phyloP scores from a whole-genome alignment of 2,329 filamentous ascomycete species.

The Botrytis elliptica region DNA sequence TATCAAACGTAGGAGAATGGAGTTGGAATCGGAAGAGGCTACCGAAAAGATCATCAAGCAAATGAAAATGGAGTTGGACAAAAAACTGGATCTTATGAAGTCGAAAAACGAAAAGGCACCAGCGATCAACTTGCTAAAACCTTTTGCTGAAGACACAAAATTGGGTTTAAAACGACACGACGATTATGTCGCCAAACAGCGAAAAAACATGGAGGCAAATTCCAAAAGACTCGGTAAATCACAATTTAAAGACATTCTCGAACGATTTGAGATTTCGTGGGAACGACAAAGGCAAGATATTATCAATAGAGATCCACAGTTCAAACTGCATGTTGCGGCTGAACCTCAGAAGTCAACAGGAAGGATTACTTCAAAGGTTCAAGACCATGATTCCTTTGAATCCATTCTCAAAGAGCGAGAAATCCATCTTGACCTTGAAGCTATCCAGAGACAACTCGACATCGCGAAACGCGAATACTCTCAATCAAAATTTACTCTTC shows the following conservation, averaged over 20 bases:
- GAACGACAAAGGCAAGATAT: slow-evolving; percentile 3
- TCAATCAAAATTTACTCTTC: not conserved
- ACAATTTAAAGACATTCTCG: not conserved
- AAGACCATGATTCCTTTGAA: not conserved
- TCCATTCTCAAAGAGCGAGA: not conserved
- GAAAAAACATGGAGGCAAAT: not conserved
- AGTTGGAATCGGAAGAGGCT: not conserved
- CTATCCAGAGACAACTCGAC: not conserved
- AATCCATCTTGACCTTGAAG: not conserved
- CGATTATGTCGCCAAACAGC: not conserved
- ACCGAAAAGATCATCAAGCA: no score
- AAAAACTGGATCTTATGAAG: not conserved
- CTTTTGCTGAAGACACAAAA: not conserved
- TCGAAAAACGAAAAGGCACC: not conserved
- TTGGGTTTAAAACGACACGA: not conserved
- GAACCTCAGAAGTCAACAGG: not conserved
- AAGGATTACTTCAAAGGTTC: not conserved
- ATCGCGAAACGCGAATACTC: not conserved
- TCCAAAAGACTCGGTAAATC: not conserved
- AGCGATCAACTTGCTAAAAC: not conserved
- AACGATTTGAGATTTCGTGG: not conserved
- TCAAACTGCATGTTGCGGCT: not conserved
- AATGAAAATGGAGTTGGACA: not conserved
- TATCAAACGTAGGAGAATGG: not conserved
- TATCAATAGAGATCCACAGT: not conserved